Evolutionary conservation across 1,139 yeast species (phyloP).

Genomic region (Yamadazyma friedrichii): DNA sequence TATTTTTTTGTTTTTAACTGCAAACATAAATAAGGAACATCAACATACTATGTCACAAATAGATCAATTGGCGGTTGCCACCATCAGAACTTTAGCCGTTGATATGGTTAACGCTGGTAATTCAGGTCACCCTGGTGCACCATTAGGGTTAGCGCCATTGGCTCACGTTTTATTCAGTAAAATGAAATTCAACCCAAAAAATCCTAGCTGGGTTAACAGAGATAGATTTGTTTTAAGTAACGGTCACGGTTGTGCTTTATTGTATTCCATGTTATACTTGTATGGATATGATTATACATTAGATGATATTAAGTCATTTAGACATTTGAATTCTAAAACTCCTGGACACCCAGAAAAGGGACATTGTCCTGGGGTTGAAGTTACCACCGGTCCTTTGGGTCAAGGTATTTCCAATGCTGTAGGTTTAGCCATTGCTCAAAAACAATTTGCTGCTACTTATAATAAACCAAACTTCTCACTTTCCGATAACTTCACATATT

Average conservation of each 20-base stretch:
- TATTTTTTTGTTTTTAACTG: too few relatives aligned
- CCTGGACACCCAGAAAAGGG: constrained; percentile 95
- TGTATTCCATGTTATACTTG: constrained; percentile 83
- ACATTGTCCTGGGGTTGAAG: constrained; percentile 88
- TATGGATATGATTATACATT: constrained; percentile 79
- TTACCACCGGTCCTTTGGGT: constrained; percentile 98
- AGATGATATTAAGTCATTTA: constrained; percentile 87
- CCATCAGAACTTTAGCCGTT: constrained; percentile 87
- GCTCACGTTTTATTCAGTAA: constrained; percentile 72
- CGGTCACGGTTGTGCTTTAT: constrained; percentile 95
- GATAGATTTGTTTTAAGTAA: constrained; percentile 94
- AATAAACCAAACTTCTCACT: constrained; percentile 80
- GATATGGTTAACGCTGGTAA: constrained; percentile 89
- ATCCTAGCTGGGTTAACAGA: constrained; percentile 91
- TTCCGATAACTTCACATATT: constrained; percentile 74
- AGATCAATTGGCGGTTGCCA: constrained; percentile 77
- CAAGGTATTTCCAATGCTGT: constrained; percentile 98
- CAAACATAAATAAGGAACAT: background rate
- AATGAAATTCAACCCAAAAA: constrained; percentile 86
- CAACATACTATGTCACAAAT: constrained; percentile 31
- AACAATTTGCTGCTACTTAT: constrained; percentile 88
- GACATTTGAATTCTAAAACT: constrained; percentile 87
- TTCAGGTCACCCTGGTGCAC: constrained; percentile 99
- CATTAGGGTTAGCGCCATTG: constrained; percentile 90
- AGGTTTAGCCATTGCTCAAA: constrained; percentile 95